Evolutionary conservation across 768 basidiomycete species (phyloP).

Genomic region (Suillus alpinus): DNA sequence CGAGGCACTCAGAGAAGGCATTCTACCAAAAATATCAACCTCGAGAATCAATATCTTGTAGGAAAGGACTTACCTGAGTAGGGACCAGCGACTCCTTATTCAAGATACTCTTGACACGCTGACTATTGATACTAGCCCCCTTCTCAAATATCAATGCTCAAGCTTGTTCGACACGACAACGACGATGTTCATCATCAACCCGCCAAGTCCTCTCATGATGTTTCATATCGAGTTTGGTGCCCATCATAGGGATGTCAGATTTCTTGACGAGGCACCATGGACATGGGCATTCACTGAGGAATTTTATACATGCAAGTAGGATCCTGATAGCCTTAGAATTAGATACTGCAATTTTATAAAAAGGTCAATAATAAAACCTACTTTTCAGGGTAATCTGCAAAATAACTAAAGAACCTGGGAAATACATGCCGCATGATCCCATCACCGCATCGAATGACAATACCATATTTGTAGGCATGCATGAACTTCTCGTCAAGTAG

Average conservation of each 20-base stretch:
- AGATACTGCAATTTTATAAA: too few species aligned
- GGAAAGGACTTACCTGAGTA: not conserved
- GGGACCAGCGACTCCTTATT: slow-evolving; percentile 10
- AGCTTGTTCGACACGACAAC: accelerated
- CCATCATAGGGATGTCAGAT: not conserved
- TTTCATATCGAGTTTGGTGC: not conserved
- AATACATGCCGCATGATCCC: too few species aligned
- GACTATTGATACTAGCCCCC: not conserved
- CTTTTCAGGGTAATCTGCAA: too few species aligned
- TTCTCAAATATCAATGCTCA: not conserved
- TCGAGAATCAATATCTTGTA: not conserved
- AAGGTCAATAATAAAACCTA: too few species aligned
- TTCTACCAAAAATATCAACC: slow-evolving; percentile 28
- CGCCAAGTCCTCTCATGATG: not conserved
- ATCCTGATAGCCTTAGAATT: too few species aligned
- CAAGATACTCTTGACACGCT: not conserved
- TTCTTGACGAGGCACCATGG: too few species aligned
- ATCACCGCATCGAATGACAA: slow-evolving; percentile 10
- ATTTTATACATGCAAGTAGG: too few species aligned
- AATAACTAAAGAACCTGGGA: too few species aligned
- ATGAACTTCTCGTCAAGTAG: slow-evolving; percentile 20
- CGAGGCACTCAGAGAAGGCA: slow-evolving; percentile 30
- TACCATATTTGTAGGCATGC: slow-evolving; percentile 18
- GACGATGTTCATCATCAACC: not conserved
- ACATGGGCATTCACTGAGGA: too few species aligned